Conservation (phyloP, 108 stramenopile species). For the Cafeteria roenbergensis region DNA sequence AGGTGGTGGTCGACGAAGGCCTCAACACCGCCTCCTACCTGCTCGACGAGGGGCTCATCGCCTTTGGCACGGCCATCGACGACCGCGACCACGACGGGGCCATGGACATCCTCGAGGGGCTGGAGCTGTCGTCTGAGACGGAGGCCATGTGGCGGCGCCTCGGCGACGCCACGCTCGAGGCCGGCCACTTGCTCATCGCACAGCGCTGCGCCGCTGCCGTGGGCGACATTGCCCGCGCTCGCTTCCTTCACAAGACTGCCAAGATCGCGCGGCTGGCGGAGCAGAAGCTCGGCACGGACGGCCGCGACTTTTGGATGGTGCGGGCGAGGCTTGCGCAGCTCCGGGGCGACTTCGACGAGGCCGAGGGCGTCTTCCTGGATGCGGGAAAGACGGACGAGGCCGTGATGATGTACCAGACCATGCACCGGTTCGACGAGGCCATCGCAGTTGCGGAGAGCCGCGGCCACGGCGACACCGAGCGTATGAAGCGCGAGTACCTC, state of each 20-base stretch:
- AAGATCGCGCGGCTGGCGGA: conserved; percentile 21
- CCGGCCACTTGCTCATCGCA: conserved; percentile 32
- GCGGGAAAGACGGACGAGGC: conserved; percentile 48
- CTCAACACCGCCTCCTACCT: conserved; percentile 37
- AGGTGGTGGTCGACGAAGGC: conserved; percentile 53
- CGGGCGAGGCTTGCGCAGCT: conserved; percentile 26
- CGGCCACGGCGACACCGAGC: conserved; percentile 29
- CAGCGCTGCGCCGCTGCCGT: conserved; percentile 43
- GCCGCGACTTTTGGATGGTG: conserved; percentile 24
- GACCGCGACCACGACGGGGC: conserved; percentile 36
- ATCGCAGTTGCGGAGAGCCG: conserved; percentile 34
- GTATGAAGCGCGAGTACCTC: conserved; percentile 35
- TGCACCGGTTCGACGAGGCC: conserved; percentile 44
- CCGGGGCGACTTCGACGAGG: conserved; percentile 29
- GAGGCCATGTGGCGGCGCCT: conserved; percentile 56
- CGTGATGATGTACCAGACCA: conserved; percentile 43
- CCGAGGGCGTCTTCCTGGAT: conserved; percentile 40
- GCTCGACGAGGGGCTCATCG: conserved; percentile 50
- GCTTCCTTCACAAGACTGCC: conserved; percentile 31
- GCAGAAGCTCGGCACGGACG: conserved; percentile 25
- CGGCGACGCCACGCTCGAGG: conserved; percentile 22
- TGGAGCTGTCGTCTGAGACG: conserved; percentile 42
- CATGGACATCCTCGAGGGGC: conserved; percentile 39
- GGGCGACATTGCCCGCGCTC: conserved; percentile 39
- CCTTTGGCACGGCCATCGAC: conserved; percentile 47